Percentiles rank a stretch among this genome's conserved stretches.
phyloP scores from a whole-genome alignment of 495 filamentous ascomycete genomes.

The Aspergillus nidulans region DNA sequence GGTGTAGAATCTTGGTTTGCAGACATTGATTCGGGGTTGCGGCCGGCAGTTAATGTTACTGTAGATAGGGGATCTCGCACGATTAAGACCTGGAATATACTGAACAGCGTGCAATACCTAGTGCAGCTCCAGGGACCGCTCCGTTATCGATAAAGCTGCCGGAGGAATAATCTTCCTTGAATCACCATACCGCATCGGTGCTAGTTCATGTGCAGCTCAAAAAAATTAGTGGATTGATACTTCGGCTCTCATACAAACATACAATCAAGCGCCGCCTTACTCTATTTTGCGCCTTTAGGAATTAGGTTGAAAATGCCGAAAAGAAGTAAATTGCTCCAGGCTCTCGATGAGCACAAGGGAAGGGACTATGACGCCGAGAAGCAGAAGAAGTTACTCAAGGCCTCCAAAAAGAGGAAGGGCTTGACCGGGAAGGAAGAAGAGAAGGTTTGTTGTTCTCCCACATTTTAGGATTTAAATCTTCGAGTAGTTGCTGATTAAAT shows the following conservation, averaged over 20 bases:
- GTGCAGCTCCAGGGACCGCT: too few relatives aligned
- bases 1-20: neutral
- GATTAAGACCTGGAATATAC: neutral
- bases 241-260: neutral
- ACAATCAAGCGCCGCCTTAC: neutral
- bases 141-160: neutral
- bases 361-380: conserved; percentile 65
- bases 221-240: conserved; percentile 34
- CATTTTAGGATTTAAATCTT: neutral
- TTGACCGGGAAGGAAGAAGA: conserved; percentile 35
- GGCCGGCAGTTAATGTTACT: neutral
- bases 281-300: neutral
- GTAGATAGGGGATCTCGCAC: too few relatives aligned
- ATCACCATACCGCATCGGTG: conserved; percentile 21
- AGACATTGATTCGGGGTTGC: neutral
- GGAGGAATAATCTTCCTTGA: conserved; percentile 24
- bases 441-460: conserved; percentile 13
- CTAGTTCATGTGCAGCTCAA: conserved; percentile 24
- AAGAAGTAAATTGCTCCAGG: conserved; percentile 61
- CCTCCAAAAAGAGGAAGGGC: conserved; percentile 50
- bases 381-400: conserved; percentile 55
- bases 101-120: too few relatives aligned
- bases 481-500: neutral
- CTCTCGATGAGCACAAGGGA: conserved; percentile 63
- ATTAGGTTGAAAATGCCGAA: conserved; percentile 46